Conservation (phyloP, 2,329 filamentous ascomycete species). For the Pleurostoma richardsiae region DNA sequence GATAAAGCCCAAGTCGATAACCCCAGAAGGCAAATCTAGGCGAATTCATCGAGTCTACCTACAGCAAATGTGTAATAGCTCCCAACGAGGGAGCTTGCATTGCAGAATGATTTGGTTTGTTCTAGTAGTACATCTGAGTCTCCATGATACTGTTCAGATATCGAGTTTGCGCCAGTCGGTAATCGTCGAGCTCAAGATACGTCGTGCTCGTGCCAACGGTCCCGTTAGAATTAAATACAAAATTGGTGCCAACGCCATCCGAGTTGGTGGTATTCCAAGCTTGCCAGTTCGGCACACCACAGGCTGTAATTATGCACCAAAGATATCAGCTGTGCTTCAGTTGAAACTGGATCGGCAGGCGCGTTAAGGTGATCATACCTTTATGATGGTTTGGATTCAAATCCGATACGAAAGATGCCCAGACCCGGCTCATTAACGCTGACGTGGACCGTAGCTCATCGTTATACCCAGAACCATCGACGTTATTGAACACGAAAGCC, state of each 20-base stretch:
- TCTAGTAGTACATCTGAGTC: background rate
- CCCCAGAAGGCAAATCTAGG: too few relatives aligned
- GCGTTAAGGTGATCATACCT: background rate
- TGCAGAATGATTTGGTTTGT: too few relatives aligned
- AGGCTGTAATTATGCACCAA: background rate
- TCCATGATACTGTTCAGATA: background rate
- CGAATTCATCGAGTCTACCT: too few relatives aligned
- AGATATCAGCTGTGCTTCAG: background rate
- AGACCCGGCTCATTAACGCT: constrained; percentile 8
- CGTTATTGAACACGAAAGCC: constrained; percentile 8
- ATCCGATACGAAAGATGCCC: constrained; percentile 10
- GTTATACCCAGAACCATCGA: constrained; percentile 2
- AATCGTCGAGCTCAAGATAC: constrained; percentile 1
- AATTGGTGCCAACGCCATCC: background rate
- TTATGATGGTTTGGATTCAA: constrained; percentile 12
- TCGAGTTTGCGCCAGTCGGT: background rate
- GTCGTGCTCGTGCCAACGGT: background rate
- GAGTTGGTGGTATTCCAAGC: background rate
- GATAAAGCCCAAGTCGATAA: too few relatives aligned
- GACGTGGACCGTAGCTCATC: constrained; percentile 5
- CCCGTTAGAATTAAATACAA: constrained; percentile 3
- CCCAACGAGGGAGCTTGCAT: too few relatives aligned
- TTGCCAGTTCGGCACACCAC: background rate
- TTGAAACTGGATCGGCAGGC: background rate
- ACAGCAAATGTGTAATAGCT: too few relatives aligned